Base-by-base conservation (phyloP, 345 rosid species). In the Isatis tinctoria region DNA sequence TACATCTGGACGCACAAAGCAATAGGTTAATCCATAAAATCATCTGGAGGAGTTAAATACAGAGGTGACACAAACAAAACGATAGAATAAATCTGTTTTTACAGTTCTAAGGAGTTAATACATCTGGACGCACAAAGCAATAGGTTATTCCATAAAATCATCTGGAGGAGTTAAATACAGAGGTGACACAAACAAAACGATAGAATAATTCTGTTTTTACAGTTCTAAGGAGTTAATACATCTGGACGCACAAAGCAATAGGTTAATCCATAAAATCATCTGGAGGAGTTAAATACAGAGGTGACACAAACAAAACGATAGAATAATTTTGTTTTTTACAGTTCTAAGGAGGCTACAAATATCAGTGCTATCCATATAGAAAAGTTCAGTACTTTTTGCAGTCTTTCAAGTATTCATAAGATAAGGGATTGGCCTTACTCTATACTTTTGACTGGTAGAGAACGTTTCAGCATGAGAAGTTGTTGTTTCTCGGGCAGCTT, bases 401-500 rank as follows among this genome's bases (percentile, higher is more conserved):
- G 44, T 43, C 65, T 69, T 69, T 57, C 35, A 44, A 16, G 39
- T 52, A 69, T 41, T 48, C 58, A 10, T 11, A 28, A 22, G 44
- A 72, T 44, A 63, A 78, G 61, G 65, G 59, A 66, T 72, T 30
- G 53, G 35, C 57, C 98, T 72, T 82, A 94, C 99, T 90, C 97
- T 26, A 91, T 81, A 71, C 82, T 65, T 84, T 88, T 90, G 75
- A 60, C 68, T 74, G 97, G 92, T 80, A 70, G 89, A 53, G 90
- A 79, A 82, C 87, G 97, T 84, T 90, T 90, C 58, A 80, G 74
- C 93, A 82, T 83, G 69, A 94, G 85, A 74, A 90, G 88, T 70
- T 87, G 86, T 69, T 88, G 90, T 70, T 81, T 83, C 78, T 94
- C 99, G 22, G 99, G 96, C 76, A 94, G 87, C 65, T 90, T 86